A percentile compares a stretch with the other conserved stretches of the same genome.
phyloP scores from a whole-genome alignment of 163 green algal species.

The Chlamydomonas reinhardtii region DNA sequence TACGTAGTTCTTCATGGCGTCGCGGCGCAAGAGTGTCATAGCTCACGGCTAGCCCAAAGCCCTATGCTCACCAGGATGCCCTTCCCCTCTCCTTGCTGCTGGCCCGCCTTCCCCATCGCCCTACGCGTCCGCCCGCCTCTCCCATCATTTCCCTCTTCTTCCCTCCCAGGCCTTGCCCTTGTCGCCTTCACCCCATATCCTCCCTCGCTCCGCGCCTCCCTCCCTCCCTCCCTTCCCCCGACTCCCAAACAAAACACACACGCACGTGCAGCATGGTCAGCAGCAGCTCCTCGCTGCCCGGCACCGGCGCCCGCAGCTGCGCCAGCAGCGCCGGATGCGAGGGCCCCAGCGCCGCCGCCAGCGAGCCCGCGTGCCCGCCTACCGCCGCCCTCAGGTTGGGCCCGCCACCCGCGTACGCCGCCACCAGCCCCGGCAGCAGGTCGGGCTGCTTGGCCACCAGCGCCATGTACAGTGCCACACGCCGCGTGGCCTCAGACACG shows the following conservation, averaged over 20 bases:
- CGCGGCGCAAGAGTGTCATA: no score
- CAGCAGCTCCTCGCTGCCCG: conserved; percentile 40
- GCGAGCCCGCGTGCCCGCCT: background rate
- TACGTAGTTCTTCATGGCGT: no score
- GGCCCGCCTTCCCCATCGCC: no score
- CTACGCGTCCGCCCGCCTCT: no score
- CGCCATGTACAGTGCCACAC: conserved; percentile 29
- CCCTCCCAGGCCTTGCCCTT: no score
- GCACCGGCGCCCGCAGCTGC: conserved; percentile 14
- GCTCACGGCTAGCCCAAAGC: no score
- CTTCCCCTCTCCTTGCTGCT: no score
- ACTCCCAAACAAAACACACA: background rate
- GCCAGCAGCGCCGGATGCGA: conserved; percentile 20
- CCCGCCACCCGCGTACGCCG: conserved; percentile 10
- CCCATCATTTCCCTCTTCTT: no score
- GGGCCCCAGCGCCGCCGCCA: conserved; percentile 26
- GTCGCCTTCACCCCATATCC: no score
- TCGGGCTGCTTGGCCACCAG: conserved; percentile 29
- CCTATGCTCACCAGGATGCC: no score
- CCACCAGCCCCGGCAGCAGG: conserved; percentile 35
- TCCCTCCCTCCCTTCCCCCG: background rate
- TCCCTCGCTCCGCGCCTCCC: no score
- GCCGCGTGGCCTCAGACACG: conserved; percentile 14
- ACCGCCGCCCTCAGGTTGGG: conserved; percentile 9
- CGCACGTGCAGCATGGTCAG: conserved; percentile 45